These are phyloP conservation scores for Globisporangium okanoganense DNA, from an alignment of 352 stramenopile genomes.

Conservation along the genomic window DNA sequence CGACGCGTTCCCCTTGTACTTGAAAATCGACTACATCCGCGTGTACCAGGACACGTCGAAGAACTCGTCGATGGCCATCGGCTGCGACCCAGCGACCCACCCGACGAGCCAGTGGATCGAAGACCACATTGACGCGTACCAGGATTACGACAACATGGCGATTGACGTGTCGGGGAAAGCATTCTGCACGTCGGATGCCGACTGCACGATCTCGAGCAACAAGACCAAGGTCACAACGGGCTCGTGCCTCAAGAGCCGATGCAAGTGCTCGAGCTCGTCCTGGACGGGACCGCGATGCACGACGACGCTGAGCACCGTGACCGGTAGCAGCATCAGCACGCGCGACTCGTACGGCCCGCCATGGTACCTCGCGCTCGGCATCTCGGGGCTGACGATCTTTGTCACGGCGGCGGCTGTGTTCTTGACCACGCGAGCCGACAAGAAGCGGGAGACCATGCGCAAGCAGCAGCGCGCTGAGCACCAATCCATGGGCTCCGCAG, in stretches of 20 bases:
- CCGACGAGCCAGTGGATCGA: slow-evolving; percentile 33
- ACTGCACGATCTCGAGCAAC: slow-evolving; percentile 30
- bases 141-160: slow-evolving; percentile 21
- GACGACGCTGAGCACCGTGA: slow-evolving; percentile 2
- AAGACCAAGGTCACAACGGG: slow-evolving; percentile 25
- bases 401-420: background rate
- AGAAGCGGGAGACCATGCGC: background rate
- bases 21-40: slow-evolving; percentile 86
- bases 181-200: slow-evolving; percentile 22
- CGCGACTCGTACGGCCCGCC: slow-evolving; percentile 7
- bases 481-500: background rate
- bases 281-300: slow-evolving; percentile 37
- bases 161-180: slow-evolving; percentile 21
- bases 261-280: slow-evolving; percentile 21
- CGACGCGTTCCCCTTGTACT: slow-evolving; percentile 38
- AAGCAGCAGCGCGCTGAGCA: slow-evolving; percentile 3
- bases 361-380: background rate
- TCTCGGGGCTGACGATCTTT: background rate
- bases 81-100: slow-evolving; percentile 30
- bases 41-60: slow-evolving; percentile 64
- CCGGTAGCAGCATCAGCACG: background rate
- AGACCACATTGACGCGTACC: slow-evolving; percentile 28
- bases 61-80: slow-evolving; percentile 17
- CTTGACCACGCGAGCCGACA: background rate
- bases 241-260: slow-evolving; percentile 26